These are phyloP conservation scores for Suillus plorans DNA, from an alignment of 768 basidiomycete species.

Conservation along the genomic window DNA sequence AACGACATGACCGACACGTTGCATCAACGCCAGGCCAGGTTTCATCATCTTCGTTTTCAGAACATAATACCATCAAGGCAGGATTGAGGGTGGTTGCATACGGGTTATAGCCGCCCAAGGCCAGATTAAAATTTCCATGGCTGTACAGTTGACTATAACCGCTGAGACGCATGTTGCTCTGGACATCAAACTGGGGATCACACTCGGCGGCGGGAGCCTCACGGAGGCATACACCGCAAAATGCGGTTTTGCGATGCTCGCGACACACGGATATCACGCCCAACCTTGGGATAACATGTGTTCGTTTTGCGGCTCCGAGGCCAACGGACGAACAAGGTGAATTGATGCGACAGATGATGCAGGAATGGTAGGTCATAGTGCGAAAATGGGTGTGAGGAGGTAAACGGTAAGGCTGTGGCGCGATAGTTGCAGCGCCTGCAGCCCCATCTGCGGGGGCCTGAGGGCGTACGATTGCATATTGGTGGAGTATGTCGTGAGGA, in stretches of 20 bases:
- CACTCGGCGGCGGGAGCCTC: slow-evolving; percentile 50
- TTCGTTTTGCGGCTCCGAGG: slow-evolving; percentile 50
- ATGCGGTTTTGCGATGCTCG: slow-evolving; percentile 62
- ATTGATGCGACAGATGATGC: slow-evolving; percentile 72
- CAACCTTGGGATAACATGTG: slow-evolving; percentile 40
- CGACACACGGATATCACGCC: slow-evolving; percentile 54
- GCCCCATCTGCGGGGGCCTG: slow-evolving; percentile 29
- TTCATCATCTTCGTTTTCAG: slow-evolving; percentile 74
- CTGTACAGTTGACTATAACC: slow-evolving; percentile 33
- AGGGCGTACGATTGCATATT: slow-evolving; percentile 47
- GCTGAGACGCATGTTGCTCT: slow-evolving; percentile 30
- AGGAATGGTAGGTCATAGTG: slow-evolving; percentile 52
- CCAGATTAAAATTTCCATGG: slow-evolving; percentile 20
- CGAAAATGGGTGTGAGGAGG: slow-evolving; percentile 64
- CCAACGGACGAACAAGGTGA: slow-evolving; percentile 50
- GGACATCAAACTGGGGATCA: slow-evolving; percentile 34
- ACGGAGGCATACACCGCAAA: slow-evolving; percentile 70
- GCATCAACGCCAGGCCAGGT: slow-evolving; percentile 64
- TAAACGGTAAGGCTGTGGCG: slow-evolving; percentile 37
- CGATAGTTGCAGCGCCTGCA: slow-evolving; percentile 34
- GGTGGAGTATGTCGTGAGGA: slow-evolving; percentile 54
- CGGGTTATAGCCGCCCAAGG: slow-evolving; percentile 24
- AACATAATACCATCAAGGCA: slow-evolving; percentile 43
- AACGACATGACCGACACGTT: slow-evolving; percentile 67
- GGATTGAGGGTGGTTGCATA: slow-evolving; percentile 26